phyloP scores from a whole-genome alignment of 179 eudicot genomes.

The Actinidia arguta region DNA sequence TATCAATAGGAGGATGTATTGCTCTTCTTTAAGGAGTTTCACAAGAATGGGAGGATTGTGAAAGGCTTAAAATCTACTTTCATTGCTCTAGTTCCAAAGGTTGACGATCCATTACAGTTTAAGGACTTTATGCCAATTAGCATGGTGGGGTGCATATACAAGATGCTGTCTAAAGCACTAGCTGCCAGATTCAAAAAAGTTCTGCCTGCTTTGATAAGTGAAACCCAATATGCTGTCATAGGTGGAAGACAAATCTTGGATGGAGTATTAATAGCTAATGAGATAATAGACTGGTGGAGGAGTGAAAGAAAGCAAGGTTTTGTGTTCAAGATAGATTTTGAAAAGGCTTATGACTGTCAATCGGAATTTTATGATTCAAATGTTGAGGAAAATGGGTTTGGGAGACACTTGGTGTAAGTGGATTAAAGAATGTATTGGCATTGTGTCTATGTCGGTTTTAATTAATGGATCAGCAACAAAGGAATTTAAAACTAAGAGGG shows the following conservation, averaged over 20 bases:
- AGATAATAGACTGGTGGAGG: not conserved
- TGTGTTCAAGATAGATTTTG: not conserved
- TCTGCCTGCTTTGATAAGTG: not conserved
- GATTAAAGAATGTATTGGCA: not conserved
- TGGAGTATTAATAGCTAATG: not conserved
- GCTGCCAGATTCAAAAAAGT: not conserved
- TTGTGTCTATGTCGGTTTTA: not conserved
- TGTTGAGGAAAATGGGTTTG: not conserved
- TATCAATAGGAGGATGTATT: not conserved
- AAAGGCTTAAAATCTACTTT: not conserved
- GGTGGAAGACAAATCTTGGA: not conserved
- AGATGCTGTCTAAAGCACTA: not conserved
- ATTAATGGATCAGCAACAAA: not conserved
- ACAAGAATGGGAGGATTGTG: not conserved
- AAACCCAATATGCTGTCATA: not conserved
- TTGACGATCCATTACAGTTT: not conserved
- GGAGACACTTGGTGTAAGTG: not conserved
- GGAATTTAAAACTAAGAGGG: not conserved
- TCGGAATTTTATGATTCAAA: not conserved
- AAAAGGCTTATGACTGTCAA: not conserved
- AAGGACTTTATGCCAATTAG: not conserved
- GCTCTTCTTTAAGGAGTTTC: not conserved
- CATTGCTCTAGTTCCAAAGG: not conserved
- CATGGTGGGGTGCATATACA: not conserved
- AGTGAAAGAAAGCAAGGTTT: not conserved